phyloP scores from a whole-genome alignment of 192 early-diverging fungal genomes.

The Chytriomyces sp. region DNA sequence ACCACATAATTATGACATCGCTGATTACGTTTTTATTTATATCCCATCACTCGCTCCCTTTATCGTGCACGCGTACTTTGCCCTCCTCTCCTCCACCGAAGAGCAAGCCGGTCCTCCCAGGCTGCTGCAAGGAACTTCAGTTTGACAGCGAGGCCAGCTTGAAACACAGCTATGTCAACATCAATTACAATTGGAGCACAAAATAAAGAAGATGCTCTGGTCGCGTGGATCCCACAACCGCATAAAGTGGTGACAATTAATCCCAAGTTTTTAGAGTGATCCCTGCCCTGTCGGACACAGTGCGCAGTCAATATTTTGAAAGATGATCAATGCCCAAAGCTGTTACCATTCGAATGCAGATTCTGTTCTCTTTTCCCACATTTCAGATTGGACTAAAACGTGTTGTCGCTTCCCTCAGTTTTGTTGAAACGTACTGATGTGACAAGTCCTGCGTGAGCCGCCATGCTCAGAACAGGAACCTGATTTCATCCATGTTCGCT shows the following conservation, averaged over 20 bases:
- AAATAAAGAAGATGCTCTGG: conserved; percentile 52
- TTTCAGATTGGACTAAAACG: conserved; percentile 89
- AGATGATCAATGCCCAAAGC: conserved; percentile 5
- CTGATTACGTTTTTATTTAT: no score
- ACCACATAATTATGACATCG: no score
- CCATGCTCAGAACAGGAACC: conserved; percentile 39
- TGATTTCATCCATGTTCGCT: background rate
- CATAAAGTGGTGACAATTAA: conserved; percentile 76
- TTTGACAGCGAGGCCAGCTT: conserved; percentile 59
- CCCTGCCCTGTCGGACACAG: conserved; percentile 70
- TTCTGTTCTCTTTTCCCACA: conserved; percentile 73
- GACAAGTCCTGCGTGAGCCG: conserved; percentile 81
- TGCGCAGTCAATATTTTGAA: background rate
- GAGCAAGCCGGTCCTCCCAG: conserved; percentile 70
- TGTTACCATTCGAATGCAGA: conserved; percentile 72
- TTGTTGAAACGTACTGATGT: conserved; percentile 68
- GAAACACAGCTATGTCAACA: conserved; percentile 9
- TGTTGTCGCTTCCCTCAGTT: conserved; percentile 50
- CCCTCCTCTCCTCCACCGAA: conserved; percentile 79
- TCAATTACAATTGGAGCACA: background rate
- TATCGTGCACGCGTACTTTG: conserved; percentile 61
- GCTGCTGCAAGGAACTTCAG: conserved; percentile 79
- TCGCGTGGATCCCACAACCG: conserved; percentile 91
- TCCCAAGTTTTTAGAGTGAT: conserved; percentile 69
- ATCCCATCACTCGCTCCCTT: background rate